phyloP scores from a whole-genome alignment of 176 grass and related monocot genomes.

The Tillandsia leiboldiana region DNA sequence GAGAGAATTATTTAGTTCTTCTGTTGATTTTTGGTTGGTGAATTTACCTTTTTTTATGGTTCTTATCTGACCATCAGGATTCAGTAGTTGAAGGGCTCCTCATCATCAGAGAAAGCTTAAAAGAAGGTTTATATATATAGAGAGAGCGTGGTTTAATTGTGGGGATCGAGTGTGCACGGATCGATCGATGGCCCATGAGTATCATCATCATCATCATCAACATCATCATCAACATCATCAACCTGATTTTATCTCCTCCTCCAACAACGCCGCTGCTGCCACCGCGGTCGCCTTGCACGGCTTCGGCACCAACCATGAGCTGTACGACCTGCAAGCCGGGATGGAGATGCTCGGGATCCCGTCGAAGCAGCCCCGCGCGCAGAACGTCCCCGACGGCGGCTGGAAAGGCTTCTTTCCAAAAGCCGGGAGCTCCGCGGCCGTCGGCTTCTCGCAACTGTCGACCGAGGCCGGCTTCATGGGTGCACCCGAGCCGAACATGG shows the following conservation, averaged over 20 bases:
- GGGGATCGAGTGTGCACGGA: background rate
- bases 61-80: background rate
- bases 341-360: constrained; percentile 60
- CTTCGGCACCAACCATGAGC: constrained; percentile 44
- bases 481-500: constrained; percentile 33
- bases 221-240: background rate
- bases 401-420: background rate
- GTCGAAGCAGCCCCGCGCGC: constrained; percentile 11
- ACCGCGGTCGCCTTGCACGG: constrained; percentile 31
- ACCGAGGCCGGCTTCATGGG: constrained; percentile 17
- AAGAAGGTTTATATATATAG: background rate
- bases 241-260: constrained; percentile 43
- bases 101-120: background rate
- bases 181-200: constrained; percentile 5
- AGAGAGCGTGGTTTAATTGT: background rate
- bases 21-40: background rate
- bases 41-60: background rate
- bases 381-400: background rate
- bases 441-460: background rate
- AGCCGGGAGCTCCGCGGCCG: background rate
- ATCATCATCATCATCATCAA: background rate
- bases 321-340: constrained; percentile 49
- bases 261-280: constrained; percentile 16
- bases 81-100: background rate
- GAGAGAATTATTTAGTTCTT: constrained; percentile 1